A percentile compares a stretch with the other conserved stretches of the same genome.
phyloP scores from a whole-genome alignment of 352 stramenopile genomes.

The Poterioochromonas sp. region DNA sequence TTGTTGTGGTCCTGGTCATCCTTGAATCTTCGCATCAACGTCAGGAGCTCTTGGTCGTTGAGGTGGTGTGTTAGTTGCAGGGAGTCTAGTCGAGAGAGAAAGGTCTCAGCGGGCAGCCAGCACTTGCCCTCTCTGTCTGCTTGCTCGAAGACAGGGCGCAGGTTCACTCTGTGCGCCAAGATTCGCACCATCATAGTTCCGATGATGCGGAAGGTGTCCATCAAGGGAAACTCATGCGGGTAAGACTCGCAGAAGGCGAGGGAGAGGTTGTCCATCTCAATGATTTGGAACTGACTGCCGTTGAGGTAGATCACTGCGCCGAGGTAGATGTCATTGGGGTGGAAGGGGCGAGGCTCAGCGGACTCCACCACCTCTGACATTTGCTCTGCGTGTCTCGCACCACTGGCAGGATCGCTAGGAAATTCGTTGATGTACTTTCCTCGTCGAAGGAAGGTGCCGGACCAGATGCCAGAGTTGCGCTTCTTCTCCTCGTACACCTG shows the following conservation, averaged over 20 bases:
- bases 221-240: constrained; percentile 25
- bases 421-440: constrained; percentile 38
- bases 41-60: constrained; percentile 30
- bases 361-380: background rate
- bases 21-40: constrained; percentile 27
- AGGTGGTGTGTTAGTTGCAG: background rate
- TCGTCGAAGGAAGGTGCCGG: constrained; percentile 46
- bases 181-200: constrained; percentile 12
- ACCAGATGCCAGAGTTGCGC: constrained; percentile 44
- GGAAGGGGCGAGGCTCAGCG: background rate
- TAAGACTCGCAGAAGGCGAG: constrained; percentile 18
- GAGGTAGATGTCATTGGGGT: constrained; percentile 25
- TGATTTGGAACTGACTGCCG: constrained; percentile 18
- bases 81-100: background rate
- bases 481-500: constrained; percentile 42
- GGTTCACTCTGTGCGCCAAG: background rate
- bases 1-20: background rate
- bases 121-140: background rate
- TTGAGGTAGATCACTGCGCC: constrained; percentile 22
- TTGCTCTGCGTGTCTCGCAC: background rate
- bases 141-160: background rate
- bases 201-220: constrained; percentile 28
- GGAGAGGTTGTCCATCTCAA: constrained; percentile 29
- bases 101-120: background rate
- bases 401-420: background rate